Base-by-base conservation (phyloP, 1,284 basidiomycete genomes). In the Ustilago shanxiensis region DNA sequence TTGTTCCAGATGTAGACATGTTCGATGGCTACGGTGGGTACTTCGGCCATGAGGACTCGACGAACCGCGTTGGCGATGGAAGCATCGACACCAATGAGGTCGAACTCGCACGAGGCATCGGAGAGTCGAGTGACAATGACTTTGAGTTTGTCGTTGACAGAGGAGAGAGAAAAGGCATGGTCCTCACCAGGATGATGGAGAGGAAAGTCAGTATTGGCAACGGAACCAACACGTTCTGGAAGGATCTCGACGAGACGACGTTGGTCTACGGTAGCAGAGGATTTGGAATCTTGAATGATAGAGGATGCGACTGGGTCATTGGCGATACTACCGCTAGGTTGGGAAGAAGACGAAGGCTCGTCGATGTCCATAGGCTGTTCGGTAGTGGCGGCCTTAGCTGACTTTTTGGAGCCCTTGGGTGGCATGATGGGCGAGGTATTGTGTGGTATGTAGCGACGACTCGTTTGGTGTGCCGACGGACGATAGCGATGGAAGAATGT, bases 1-100 rank as follows among this genome's bases (percentile, higher is more conserved):
- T 99, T 99, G 88, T 98, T 93, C 91, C 92, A 98, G 2, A 97
- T 89, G 86, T 95, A 99, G 9, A 95, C 94, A 74, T 93, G 89
- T 85, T 99, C 96, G 67, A 98, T 93, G n/a, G 93, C 93, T 14
- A 99, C 89, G 0, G 94, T 93, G 6, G 82, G 82, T 22, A 84
- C 95, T 89, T 99, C 96, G 28, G 97, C 93, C 59, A 99, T 93
- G 83, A 98, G 89, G 62, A 96, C 93, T 66, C 96, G 89, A 49
- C 97, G 90, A 78, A 98, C 90, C 0, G 96, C 95, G 86, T 99
- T 99, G 28, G 97, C 95, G 60, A 99, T 93, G 31, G 93, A 93
- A 0, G 97, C 94, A 87, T 99, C 97, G 33, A 98, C 93, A 9
- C 97, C 96, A 65, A 98, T 90, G 29, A 99, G 88, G 87, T 99